Evolutionary conservation across 2,329 filamentous ascomycete species (phyloP).

Genomic region (Paraphaeosphaeria minitans): DNA sequence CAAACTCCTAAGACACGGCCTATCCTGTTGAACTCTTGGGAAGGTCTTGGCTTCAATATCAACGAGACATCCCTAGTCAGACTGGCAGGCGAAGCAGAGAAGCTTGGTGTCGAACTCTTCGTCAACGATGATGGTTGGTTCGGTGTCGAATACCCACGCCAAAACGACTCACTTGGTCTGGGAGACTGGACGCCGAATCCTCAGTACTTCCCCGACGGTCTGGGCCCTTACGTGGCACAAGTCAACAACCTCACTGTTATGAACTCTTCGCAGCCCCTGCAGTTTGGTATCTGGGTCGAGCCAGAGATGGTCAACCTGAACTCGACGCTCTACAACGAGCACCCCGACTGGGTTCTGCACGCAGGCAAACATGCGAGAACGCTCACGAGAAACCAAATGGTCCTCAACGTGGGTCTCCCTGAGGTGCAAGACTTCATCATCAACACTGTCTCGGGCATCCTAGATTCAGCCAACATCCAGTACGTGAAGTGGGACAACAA

Average conservation of each 20-base stretch:
- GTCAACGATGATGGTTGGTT: conserved; percentile 73
- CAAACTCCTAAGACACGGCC: conserved; percentile 59
- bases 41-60: conserved; percentile 64
- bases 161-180: conserved; percentile 62
- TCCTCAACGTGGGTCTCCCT: conserved; percentile 64
- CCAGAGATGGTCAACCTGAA: conserved; percentile 71
- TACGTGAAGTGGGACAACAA: conserved; percentile 75
- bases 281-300: conserved; percentile 71
- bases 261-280: conserved; percentile 56
- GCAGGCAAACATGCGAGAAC: conserved; percentile 63
- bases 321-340: conserved; percentile 63
- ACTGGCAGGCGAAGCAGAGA: conserved; percentile 62
- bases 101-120: conserved; percentile 66
- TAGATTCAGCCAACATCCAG: conserved; percentile 59
- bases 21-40: conserved; percentile 68
- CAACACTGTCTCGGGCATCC: conserved; percentile 58
- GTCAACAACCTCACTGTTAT: conserved; percentile 57
- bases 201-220: conserved; percentile 62
- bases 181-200: conserved; percentile 69
- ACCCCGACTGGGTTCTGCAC: conserved; percentile 68
- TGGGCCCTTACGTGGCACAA: conserved; percentile 57
- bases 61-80: conserved; percentile 62
- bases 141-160: conserved; percentile 64
- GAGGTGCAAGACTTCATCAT: conserved; percentile 70
- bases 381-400: conserved; percentile 62